Evolutionary conservation across 2,329 filamentous ascomycete species (phyloP).

Genomic region (Mariannaea sp.): DNA sequence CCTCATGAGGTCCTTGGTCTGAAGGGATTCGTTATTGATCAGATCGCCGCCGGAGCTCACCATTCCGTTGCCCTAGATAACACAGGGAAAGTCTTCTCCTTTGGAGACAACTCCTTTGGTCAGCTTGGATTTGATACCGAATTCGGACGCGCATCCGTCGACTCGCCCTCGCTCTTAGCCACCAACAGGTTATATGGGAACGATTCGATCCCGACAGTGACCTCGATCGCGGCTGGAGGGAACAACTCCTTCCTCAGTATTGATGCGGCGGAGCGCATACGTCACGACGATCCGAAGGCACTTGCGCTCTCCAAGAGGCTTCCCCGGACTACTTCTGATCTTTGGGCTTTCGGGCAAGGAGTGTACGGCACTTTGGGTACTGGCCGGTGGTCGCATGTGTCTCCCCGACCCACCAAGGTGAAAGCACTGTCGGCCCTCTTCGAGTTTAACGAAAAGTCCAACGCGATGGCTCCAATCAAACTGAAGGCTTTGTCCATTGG

Average conservation of each 20-base stretch:
- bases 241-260: constrained; percentile 86
- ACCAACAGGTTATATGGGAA: constrained; percentile 74
- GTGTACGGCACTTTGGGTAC: constrained; percentile 84
- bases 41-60: constrained; percentile 83
- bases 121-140: constrained; percentile 84
- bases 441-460: constrained; percentile 80
- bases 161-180: constrained; percentile 72
- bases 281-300: constrained; percentile 20
- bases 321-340: constrained; percentile 57
- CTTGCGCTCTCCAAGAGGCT: constrained; percentile 42
- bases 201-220: constrained; percentile 68
- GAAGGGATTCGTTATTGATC: constrained; percentile 69
- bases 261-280: constrained; percentile 66
- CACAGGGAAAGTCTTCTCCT: constrained; percentile 78
- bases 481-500: constrained; percentile 76
- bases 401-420: constrained; percentile 76
- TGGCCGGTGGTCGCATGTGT: constrained; percentile 87
- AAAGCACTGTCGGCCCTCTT: constrained; percentile 81
- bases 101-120: constrained; percentile 90
- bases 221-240: constrained; percentile 82
- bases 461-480: constrained; percentile 75
- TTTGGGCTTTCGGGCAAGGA: constrained; percentile 86
- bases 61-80: constrained; percentile 82
- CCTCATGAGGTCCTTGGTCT: constrained; percentile 79
- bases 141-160: constrained; percentile 63